A percentile compares a stretch with the other conserved stretches of the same genome.
phyloP scores from a whole-genome alignment of 75 land plant genomes.

The Selaginella moellendorffii region DNA sequence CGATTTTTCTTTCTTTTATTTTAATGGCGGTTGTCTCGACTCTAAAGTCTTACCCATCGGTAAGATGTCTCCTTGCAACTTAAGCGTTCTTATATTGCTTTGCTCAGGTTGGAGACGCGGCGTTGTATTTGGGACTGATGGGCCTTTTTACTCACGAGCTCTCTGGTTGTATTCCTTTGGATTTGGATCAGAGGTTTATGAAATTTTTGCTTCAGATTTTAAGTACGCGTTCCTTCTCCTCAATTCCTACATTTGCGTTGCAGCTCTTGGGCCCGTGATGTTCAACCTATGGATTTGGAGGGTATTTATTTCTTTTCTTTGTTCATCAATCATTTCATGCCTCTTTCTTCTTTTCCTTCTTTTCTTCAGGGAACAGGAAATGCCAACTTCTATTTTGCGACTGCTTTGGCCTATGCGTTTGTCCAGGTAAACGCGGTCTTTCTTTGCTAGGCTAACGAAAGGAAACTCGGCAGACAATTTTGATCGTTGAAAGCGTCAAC shows the following conservation, averaged over 20 bases:
- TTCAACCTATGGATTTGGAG: slow-evolving; percentile 97
- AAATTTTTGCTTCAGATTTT: slow-evolving; percentile 35
- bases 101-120: slow-evolving; percentile 74
- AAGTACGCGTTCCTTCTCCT: slow-evolving; percentile 64
- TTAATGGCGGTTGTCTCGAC: slow-evolving; percentile 52
- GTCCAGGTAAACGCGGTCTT: neutral
- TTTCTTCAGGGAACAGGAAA: neutral
- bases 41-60: slow-evolving; percentile 91
- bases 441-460: neutral
- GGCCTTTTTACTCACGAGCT: slow-evolving; percentile 51
- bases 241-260: slow-evolving; percentile 58
- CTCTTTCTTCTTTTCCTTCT: too few relatives aligned
- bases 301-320: slow-evolving; percentile 41
- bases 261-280: slow-evolving; percentile 85
- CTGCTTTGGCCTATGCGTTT: neutral
- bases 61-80: slow-evolving; percentile 26
- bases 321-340: too few relatives aligned
- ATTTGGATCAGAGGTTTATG: neutral
- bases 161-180: slow-evolving; percentile 28
- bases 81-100: neutral
- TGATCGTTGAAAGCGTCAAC: neutral
- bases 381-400: neutral
- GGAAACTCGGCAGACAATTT: neutral
- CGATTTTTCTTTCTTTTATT: slow-evolving; percentile 68
- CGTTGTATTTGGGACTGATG: slow-evolving; percentile 58